phyloP scores from a whole-genome alignment of 139 green algal species.

The Eudorina sp. region DNA sequence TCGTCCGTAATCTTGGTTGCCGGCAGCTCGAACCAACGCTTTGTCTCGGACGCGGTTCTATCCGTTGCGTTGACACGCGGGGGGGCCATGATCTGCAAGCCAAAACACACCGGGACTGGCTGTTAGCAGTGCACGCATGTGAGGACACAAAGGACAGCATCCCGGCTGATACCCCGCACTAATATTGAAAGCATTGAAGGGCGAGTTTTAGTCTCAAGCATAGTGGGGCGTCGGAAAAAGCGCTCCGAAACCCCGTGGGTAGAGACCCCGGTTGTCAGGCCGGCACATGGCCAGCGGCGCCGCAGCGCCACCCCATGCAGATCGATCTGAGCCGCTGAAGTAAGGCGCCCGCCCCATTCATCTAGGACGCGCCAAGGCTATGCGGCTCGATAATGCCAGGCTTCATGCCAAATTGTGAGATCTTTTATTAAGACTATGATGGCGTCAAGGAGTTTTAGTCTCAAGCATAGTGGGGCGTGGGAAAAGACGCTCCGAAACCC shows the following conservation, averaged over 20 bases:
- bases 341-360: constrained; percentile 11
- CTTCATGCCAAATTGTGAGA: no score
- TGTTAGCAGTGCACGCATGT: no score
- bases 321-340: constrained; percentile 22
- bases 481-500: background rate
- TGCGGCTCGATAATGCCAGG: background rate
- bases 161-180: no score
- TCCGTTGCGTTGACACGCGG: constrained; percentile 52
- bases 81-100: constrained; percentile 54
- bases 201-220: background rate
- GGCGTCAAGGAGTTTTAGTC: background rate
- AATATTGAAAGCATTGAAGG: no score
- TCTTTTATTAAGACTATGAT: background rate
- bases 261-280: constrained; percentile 31
- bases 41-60: background rate
- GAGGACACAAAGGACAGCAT: no score
- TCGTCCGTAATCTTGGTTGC: constrained; percentile 60
- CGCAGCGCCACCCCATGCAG: constrained; percentile 17
- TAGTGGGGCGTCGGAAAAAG: constrained; percentile 19
- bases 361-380: constrained; percentile 29
- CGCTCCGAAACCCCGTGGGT: constrained; percentile 43
- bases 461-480: background rate
- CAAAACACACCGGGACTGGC: no score
- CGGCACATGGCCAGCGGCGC: background rate
- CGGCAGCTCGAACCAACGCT: constrained; percentile 48